A percentile compares a stretch with the other conserved stretches of the same genome.
These are phyloP conservation scores for Claviceps digitariae DNA, from an alignment of 2,329 filamentous ascomycete species.

Conservation along the genomic window DNA sequence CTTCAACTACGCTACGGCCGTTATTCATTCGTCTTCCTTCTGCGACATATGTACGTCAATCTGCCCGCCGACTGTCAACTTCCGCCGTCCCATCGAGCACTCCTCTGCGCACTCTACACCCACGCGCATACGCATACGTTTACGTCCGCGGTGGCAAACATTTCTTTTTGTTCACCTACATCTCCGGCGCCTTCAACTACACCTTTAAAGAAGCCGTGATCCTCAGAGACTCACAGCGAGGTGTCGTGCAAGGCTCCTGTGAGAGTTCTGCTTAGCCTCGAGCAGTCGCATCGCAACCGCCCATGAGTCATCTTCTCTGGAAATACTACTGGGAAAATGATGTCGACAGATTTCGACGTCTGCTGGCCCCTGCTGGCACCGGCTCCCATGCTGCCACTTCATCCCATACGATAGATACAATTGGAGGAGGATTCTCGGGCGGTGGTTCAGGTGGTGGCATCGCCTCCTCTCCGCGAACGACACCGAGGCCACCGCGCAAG, in stretches of 20 bases:
- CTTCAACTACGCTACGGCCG: background rate
- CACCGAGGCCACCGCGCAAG: constrained; percentile 37
- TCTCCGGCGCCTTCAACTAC: constrained; percentile 26
- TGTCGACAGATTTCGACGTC: constrained; percentile 84
- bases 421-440: constrained; percentile 17
- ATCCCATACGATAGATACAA: constrained; percentile 31
- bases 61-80: background rate
- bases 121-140: background rate
- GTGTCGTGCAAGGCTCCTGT: constrained; percentile 49
- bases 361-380: constrained; percentile 61
- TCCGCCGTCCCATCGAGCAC: background rate
- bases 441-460: constrained; percentile 28
- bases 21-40: background rate
- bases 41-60: background rate
- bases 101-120: background rate
- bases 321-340: constrained; percentile 95
- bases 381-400: constrained; percentile 40
- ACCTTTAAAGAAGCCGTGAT: constrained; percentile 91
- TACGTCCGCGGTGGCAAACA: constrained; percentile 1
- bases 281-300: constrained; percentile 13
- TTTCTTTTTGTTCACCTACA: background rate
- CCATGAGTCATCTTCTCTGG: constrained; percentile 97
- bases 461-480: constrained; percentile 35
- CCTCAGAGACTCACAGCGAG: constrained; percentile 77
- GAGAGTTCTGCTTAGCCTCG: constrained; percentile 12